Evolutionary conservation across 2,329 filamentous ascomycete genomes (phyloP).

Genomic region (Colletotrichum sp.): DNA sequence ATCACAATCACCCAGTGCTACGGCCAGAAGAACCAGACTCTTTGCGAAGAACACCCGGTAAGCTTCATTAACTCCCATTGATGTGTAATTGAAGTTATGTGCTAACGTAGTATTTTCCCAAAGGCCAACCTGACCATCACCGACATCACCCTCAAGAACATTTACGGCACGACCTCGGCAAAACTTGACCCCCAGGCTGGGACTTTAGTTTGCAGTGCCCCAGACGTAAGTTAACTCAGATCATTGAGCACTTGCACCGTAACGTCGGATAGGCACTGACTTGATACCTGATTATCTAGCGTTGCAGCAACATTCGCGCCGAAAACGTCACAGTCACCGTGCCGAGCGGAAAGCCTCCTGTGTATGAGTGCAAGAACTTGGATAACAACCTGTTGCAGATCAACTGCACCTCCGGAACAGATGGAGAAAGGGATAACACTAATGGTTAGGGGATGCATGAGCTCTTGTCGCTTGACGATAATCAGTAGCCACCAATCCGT

Average conservation of each 20-base stretch:
- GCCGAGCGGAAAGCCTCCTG: slow-evolving; percentile 47
- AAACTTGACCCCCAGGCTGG: slow-evolving; percentile 34
- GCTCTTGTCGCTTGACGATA: not conserved
- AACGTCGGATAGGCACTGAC: not conserved
- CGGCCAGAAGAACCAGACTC: slow-evolving; percentile 37
- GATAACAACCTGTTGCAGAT: slow-evolving; percentile 6
- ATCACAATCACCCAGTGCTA: slow-evolving; percentile 69
- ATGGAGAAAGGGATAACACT: not conserved
- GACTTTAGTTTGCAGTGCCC: slow-evolving; percentile 31
- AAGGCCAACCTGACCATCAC: slow-evolving; percentile 27
- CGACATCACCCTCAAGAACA: slow-evolving; percentile 31
- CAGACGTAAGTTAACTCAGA: slow-evolving; percentile 25
- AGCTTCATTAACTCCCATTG: not conserved
- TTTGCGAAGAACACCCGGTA: slow-evolving; percentile 37
- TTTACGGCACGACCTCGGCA: slow-evolving; percentile 31
- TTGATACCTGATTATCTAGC: slow-evolving; percentile 1
- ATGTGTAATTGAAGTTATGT: accelerated
- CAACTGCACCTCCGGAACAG: not conserved
- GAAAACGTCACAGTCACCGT: slow-evolving; percentile 50
- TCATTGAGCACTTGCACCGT: not conserved
- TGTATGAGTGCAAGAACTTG: slow-evolving; percentile 50
- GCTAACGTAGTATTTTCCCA: not conserved
- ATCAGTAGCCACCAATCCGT: not conserved
- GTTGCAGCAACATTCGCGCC: slow-evolving; percentile 51
- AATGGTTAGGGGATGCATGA: too few relatives aligned